These are phyloP conservation scores for Aegilops umbellulata DNA, from an alignment of 176 grass and related monocot genomes.

Conservation along the genomic window DNA sequence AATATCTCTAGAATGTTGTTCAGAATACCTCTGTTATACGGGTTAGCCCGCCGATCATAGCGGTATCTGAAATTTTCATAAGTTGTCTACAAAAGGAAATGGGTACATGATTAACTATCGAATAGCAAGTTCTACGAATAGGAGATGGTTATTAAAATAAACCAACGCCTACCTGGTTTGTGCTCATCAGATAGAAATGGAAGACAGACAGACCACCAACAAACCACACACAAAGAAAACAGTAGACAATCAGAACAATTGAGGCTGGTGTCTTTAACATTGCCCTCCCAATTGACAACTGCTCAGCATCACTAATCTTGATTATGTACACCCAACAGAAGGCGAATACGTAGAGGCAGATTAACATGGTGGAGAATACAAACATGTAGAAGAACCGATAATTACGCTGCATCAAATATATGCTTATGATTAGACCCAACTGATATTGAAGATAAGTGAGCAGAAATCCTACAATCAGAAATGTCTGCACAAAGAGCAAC, in stretches of 20 bases:
- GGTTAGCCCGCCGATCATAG: slow-evolving; percentile 78
- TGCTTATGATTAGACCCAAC: slow-evolving; percentile 20
- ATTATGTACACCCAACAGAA: slow-evolving; percentile 93
- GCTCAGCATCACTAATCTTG: slow-evolving; percentile 70
- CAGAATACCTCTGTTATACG: slow-evolving; percentile 71
- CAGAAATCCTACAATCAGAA: background rate
- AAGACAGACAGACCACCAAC: slow-evolving; percentile 91
- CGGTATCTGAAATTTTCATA: slow-evolving; percentile 95
- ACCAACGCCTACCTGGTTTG: slow-evolving; percentile 67
- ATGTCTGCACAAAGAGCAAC: background rate
- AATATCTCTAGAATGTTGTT: slow-evolving; percentile 82
- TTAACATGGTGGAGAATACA: slow-evolving; percentile 85
- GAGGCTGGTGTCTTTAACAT: slow-evolving; percentile 78
- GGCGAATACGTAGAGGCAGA: slow-evolving; percentile 86
- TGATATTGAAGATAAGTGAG: background rate
- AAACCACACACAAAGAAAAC: slow-evolving; percentile 94
- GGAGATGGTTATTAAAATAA: background rate
- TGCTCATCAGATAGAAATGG: slow-evolving; percentile 88
- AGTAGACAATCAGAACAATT: slow-evolving; percentile 80
- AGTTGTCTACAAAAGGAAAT: slow-evolving; percentile 67
- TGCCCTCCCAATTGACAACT: slow-evolving; percentile 63
- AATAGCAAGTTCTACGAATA: slow-evolving; percentile 5
- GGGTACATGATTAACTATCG: slow-evolving; percentile 11
- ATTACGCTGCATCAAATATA: slow-evolving; percentile 70
- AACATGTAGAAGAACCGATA: slow-evolving; percentile 99